Evolutionary conservation across 352 stramenopile species (phyloP).

Genomic region (Pythium rishiriense): DNA sequence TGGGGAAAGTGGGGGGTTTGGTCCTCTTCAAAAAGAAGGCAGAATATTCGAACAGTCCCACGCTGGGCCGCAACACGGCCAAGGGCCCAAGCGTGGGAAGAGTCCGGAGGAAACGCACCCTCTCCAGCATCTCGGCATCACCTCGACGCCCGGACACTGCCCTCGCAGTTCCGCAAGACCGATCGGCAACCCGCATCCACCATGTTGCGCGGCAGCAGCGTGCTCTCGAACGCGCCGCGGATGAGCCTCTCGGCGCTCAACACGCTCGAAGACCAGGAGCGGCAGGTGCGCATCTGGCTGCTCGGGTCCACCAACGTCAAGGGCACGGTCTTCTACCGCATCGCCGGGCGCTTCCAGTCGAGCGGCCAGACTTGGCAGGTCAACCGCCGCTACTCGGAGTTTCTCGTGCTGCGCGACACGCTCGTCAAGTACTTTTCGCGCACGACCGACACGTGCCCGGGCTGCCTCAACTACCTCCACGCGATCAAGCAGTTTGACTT

Average conservation of each 20-base stretch:
- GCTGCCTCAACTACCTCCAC: constrained; percentile 79
- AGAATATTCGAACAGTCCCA: constrained; percentile 1
- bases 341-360: constrained; percentile 64
- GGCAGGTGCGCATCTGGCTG: constrained; percentile 68
- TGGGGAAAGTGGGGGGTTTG: neutral
- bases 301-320: constrained; percentile 54
- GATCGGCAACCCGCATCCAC: neutral
- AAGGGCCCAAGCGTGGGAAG: neutral
- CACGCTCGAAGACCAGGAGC: constrained; percentile 37
- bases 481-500: constrained; percentile 81
- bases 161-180: neutral
- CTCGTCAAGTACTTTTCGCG: constrained; percentile 79
- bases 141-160: neutral
- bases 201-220: constrained; percentile 30
- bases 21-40: neutral
- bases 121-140: neutral
- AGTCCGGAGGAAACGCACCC: neutral
- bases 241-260: constrained; percentile 69
- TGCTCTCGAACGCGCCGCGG: constrained; percentile 22
- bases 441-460: constrained; percentile 70
- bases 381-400: constrained; percentile 85
- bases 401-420: constrained; percentile 69
- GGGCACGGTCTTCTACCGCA: constrained; percentile 64
- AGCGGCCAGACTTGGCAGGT: constrained; percentile 79
- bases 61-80: neutral